phyloP scores from a whole-genome alignment of 805 yeast genomes.

The Nakazawaea laoshanensis region DNA sequence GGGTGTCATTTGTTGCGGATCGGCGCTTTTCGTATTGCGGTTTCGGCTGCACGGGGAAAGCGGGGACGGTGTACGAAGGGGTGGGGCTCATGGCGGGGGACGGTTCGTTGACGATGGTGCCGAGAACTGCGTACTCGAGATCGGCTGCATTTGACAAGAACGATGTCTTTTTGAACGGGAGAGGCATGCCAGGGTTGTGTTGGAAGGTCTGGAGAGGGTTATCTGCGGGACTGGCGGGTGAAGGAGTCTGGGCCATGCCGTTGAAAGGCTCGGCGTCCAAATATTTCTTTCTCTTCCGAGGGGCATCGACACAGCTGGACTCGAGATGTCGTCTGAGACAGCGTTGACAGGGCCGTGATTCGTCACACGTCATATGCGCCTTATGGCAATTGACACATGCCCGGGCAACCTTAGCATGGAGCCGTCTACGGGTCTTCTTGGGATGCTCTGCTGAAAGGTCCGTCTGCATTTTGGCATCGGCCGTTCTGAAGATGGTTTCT shows the following conservation, averaged over 20 bases:
- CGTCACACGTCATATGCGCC: constrained; percentile 90
- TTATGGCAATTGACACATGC: constrained; percentile 90
- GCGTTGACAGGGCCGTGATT: constrained; percentile 51
- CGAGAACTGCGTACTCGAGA: constrained; percentile 61
- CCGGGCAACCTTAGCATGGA: constrained; percentile 62
- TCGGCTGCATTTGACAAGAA: constrained; percentile 68
- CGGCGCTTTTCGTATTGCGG: constrained; percentile 8
- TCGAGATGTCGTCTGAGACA: constrained; percentile 66
- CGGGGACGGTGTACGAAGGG: constrained; percentile 22
- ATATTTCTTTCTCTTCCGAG: constrained; percentile 79
- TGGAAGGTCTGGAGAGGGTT: background rate
- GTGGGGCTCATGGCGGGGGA: constrained; percentile 19
- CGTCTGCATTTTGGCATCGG: background rate
- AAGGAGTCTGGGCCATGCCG: background rate
- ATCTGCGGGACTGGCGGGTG: background rate
- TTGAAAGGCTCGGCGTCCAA: constrained; percentile 23
- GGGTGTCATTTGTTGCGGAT: background rate
- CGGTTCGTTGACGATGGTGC: constrained; percentile 51
- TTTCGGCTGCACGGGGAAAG: constrained; percentile 11
- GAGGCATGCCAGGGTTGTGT: constrained; percentile 1
- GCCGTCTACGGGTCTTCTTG: constrained; percentile 15
- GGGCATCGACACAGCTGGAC: constrained; percentile 79
- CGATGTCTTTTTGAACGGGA: constrained; percentile 21
- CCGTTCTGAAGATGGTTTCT: too few relatives aligned
- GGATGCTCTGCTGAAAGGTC: background rate